A percentile compares a stretch with the other conserved stretches of the same genome.
Conservation (phyloP, 768 basidiomycete species). For the Tricholoma saponaceum region DNA sequence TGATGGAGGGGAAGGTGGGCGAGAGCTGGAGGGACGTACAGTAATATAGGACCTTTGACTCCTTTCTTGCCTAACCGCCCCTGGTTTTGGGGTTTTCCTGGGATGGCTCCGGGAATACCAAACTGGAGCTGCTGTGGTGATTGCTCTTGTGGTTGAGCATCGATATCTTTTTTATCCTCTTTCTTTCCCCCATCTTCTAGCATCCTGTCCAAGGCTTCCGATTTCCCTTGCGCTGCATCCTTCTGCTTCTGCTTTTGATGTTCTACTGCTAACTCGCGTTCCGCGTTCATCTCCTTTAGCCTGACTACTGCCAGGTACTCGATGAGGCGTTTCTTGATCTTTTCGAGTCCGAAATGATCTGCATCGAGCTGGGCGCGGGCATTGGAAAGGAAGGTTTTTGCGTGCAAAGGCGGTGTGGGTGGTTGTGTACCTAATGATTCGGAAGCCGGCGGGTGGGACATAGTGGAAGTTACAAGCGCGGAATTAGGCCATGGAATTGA, state of each 20-base stretch:
- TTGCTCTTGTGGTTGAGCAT: conserved; percentile 21
- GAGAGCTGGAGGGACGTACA: conserved; percentile 37
- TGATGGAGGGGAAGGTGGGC: neutral
- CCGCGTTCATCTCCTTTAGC: conserved; percentile 45
- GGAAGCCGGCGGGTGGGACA: conserved; percentile 8
- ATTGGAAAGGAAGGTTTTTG: conserved; percentile 56
- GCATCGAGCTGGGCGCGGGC: conserved; percentile 81
- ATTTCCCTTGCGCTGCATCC: conserved; percentile 17
- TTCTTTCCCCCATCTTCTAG: conserved; percentile 2
- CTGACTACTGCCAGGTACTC: conserved; percentile 90
- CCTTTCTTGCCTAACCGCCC: conserved; percentile 30
- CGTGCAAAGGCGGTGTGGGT: conserved; percentile 28
- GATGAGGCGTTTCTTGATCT: conserved; percentile 86
- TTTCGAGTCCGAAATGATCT: conserved; percentile 90
- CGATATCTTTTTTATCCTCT: conserved; percentile 21
- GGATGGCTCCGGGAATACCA: neutral
- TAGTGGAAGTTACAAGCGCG: conserved; percentile 11
- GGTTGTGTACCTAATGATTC: neutral
- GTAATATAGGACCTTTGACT: conserved; percentile 70
- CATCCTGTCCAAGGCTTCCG: conserved; percentile 6
- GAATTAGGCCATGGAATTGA: conserved; percentile 78
- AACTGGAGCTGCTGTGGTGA: conserved; percentile 11
- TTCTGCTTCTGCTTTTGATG: conserved; percentile 16
- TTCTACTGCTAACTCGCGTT: conserved; percentile 29
- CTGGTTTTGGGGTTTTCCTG: conserved; percentile 5